Conservation (phyloP, 2,329 filamentous ascomycete species). For the Cytospora chrysosperma region DNA sequence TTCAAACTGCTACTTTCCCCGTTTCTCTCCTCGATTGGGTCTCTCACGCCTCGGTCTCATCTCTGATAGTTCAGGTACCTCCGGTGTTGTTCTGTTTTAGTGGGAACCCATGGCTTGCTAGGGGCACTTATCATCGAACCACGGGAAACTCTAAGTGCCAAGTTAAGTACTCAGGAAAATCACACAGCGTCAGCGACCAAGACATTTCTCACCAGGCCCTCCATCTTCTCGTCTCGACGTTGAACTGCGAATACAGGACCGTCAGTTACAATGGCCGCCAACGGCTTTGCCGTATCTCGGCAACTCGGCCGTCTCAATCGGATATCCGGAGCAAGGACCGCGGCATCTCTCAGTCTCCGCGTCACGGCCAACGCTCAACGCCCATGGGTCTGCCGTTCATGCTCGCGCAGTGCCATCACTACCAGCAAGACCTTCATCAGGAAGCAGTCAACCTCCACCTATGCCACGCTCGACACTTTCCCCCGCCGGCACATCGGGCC, state of each 20-base stretch:
- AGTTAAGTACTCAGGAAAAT: neutral
- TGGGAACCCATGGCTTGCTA: conserved; percentile 13
- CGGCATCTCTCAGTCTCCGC: conserved; percentile 18
- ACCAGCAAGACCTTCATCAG: conserved; percentile 20
- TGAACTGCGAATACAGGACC: neutral
- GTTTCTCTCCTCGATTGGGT: neutral
- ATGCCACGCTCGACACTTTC: conserved; percentile 60
- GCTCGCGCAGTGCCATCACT: conserved; percentile 14
- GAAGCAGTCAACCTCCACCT: conserved; percentile 27
- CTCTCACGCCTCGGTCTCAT: neutral
- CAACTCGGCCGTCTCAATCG: conserved; percentile 23
- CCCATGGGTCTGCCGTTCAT: conserved; percentile 24
- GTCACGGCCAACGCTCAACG: conserved; percentile 22
- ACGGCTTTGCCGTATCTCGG: conserved; percentile 26
- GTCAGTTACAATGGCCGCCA: conserved; percentile 21
- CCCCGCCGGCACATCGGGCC: conserved; percentile 85
- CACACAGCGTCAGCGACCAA: conserved; percentile 6
- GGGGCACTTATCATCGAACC: neutral
- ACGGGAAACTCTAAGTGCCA: neutral
- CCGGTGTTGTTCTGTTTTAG: neutral
- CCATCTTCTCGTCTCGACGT: neutral
- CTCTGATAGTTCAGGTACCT: neutral
- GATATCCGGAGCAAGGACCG: conserved; percentile 10
- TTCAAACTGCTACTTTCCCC: neutral
- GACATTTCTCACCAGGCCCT: neutral